Evolutionary conservation across 306 rosid genomes (phyloP).

Genomic region (Hippophae tibetana): DNA sequence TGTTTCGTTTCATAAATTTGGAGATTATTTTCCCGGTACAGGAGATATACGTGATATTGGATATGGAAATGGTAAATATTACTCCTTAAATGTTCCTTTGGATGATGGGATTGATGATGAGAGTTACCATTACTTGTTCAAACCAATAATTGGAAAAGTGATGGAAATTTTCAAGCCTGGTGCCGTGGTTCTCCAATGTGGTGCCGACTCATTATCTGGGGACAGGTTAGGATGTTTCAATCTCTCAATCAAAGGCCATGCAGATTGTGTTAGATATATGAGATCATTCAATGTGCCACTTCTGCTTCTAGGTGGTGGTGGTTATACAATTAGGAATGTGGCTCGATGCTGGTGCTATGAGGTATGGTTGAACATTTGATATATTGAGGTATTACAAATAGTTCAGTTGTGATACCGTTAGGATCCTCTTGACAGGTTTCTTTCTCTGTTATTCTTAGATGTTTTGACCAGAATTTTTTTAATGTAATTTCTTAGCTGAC

Average conservation of each 20-base stretch:
- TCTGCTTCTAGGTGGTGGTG: constrained; percentile 77
- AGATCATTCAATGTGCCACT: constrained; percentile 85
- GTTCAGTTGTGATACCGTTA: too few species aligned
- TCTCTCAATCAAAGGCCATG: constrained; percentile 82
- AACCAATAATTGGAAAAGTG: constrained; percentile 72
- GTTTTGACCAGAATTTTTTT: too few species aligned
- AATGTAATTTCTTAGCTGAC: too few species aligned
- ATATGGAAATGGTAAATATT: constrained; percentile 69
- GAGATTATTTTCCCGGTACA: too few species aligned
- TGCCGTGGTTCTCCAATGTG: constrained; percentile 89
- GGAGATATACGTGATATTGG: too few species aligned
- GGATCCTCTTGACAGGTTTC: too few species aligned
- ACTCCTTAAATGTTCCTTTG: constrained; percentile 80
- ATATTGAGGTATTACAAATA: too few species aligned
- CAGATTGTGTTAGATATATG: constrained; percentile 81
- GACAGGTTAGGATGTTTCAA: constrained; percentile 85
- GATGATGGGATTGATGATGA: constrained; percentile 92
- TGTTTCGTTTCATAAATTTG: too few species aligned
- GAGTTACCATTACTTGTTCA: constrained; percentile 83
- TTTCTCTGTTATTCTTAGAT: too few species aligned
- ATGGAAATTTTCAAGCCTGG: constrained; percentile 88
- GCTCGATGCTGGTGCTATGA: constrained; percentile 94
- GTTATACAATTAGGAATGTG: constrained; percentile 82
- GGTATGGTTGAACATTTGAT: constrained; percentile 24
- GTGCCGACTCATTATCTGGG: constrained; percentile 89